These are phyloP conservation scores for Aspergillus uvarum DNA, from an alignment of 2,329 filamentous ascomycete species.

Conservation along the genomic window DNA sequence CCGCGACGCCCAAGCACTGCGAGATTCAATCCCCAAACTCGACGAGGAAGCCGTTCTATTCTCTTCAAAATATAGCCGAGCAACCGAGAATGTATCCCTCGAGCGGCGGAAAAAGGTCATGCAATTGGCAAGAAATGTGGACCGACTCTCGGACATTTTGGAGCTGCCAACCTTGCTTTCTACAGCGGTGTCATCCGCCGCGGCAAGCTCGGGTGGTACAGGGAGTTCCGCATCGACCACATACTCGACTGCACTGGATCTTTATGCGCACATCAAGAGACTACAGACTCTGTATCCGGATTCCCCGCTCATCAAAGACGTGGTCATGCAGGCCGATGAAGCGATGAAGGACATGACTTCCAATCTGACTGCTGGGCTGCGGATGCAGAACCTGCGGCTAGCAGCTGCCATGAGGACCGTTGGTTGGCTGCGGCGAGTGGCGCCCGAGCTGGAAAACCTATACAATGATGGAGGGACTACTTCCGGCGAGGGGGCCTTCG, in stretches of 20 bases:
- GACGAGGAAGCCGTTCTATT: conserved; percentile 78
- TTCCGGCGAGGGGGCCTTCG: conserved; percentile 67
- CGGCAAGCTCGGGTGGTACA: conserved; percentile 44
- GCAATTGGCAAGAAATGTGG: conserved; percentile 79
- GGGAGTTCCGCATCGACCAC: conserved; percentile 58
- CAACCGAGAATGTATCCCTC: conserved; percentile 66
- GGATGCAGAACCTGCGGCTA: conserved; percentile 76
- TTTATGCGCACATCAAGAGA: conserved; percentile 89
- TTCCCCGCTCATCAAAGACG: conserved; percentile 70
- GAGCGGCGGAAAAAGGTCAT: conserved; percentile 75
- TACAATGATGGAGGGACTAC: conserved; percentile 28
- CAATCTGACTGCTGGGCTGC: conserved; percentile 76
- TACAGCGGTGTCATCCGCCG: conserved; percentile 60
- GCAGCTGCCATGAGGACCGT: conserved; percentile 87
- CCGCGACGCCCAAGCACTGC: conserved; percentile 65
- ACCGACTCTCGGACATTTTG: conserved; percentile 84
- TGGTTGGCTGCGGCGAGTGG: conserved; percentile 82
- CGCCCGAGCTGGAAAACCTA: conserved; percentile 69
- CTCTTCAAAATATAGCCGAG: conserved; percentile 77
- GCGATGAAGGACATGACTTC: conserved; percentile 87
- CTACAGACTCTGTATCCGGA: conserved; percentile 78
- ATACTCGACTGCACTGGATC: conserved; percentile 84
- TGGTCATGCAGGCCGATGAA: conserved; percentile 74
- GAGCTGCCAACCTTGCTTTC: conserved; percentile 84
- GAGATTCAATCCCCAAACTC: conserved; percentile 71